Evolutionary conservation across 345 rosid species (phyloP).

Genomic region (Physaria fendleri): DNA sequence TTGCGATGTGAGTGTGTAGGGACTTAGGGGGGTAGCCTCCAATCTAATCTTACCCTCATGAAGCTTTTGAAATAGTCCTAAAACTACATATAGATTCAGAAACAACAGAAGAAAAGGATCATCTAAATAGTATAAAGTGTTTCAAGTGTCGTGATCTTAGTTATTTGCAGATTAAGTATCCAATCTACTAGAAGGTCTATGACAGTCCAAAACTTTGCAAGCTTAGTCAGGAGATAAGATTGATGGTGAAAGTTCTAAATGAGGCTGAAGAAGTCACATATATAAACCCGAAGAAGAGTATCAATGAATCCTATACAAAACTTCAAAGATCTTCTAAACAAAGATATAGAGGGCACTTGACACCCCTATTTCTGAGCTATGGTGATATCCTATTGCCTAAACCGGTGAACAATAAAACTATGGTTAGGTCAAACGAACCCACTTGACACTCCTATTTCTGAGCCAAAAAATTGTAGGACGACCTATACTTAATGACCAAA

Average conservation of each 20-base stretch:
- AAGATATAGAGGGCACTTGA: not conserved
- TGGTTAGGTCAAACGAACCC: not conserved
- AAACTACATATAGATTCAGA: not conserved
- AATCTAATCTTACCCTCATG: not conserved
- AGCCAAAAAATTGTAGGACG: not conserved
- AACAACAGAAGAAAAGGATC: too few species aligned
- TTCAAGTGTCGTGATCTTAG: not conserved
- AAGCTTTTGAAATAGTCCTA: not conserved
- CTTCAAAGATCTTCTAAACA: not conserved
- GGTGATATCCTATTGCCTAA: too few species aligned
- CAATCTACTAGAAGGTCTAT: not conserved
- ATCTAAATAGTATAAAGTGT: not conserved
- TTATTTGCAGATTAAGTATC: not conserved
- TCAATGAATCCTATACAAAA: not conserved
- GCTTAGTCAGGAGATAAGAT: not conserved
- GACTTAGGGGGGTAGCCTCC: not conserved
- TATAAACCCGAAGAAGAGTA: not conserved
- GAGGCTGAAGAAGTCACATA: not conserved
- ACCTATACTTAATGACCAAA: conserved; percentile 4
- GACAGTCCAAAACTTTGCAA: not conserved
- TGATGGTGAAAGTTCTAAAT: not conserved
- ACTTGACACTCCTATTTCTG: not conserved
- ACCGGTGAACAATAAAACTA: not conserved
- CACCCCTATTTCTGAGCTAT: too few species aligned
- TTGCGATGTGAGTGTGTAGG: not conserved